Evolutionary conservation across 768 basidiomycete genomes (phyloP).

Genomic region (Tremella fuciformis): DNA sequence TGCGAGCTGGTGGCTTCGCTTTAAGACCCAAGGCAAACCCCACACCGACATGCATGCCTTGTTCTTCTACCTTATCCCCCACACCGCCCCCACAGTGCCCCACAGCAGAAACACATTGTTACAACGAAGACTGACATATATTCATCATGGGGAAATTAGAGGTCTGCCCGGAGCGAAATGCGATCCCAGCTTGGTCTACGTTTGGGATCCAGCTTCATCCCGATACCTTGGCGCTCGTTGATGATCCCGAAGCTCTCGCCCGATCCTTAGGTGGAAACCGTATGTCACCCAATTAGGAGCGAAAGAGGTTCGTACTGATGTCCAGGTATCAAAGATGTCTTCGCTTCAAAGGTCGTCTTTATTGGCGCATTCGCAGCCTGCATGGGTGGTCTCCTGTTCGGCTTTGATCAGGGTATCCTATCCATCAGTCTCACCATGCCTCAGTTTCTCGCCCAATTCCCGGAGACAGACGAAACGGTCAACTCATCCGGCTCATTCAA

Average conservation of each 20-base stretch:
- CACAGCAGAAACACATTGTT: too few species aligned
- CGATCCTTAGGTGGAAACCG: background rate
- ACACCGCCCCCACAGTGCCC: too few species aligned
- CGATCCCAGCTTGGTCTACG: background rate
- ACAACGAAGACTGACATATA: too few species aligned
- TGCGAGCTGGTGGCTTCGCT: too few species aligned
- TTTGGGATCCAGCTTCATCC: background rate
- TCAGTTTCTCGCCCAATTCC: constrained; percentile 16
- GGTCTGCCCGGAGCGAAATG: too few species aligned
- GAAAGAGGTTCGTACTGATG: too few species aligned
- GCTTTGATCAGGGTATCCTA: constrained; percentile 17
- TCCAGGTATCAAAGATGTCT: background rate
- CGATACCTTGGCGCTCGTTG: background rate
- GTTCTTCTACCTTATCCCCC: too few species aligned
- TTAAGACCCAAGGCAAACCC: too few species aligned
- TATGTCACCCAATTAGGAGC: background rate
- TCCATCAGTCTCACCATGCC: constrained; percentile 17
- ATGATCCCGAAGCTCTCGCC: background rate
- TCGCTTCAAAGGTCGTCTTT: background rate
- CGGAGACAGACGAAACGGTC: constrained; percentile 8
- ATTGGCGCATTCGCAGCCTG: background rate
- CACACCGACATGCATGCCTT: too few species aligned
- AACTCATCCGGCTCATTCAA: constrained; percentile 4
- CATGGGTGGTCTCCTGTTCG: constrained; percentile 3
- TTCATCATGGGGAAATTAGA: too few species aligned